Conservation (phyloP, 2,329 filamentous ascomycete genomes). For the Microdochium nivale region DNA sequence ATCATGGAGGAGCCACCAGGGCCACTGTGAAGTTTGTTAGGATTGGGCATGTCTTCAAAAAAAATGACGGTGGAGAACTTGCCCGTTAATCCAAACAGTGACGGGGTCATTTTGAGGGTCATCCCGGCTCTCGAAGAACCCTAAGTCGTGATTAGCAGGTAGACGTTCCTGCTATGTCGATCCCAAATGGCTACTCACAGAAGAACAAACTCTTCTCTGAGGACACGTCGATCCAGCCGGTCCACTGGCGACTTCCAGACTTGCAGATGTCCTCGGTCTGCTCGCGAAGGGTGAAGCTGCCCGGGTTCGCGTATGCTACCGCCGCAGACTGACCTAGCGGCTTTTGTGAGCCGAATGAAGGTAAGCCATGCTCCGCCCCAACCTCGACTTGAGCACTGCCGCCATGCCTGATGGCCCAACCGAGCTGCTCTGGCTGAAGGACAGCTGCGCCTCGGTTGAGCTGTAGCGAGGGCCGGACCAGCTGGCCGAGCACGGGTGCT, state of each 20-base stretch:
- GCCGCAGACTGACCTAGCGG: neutral
- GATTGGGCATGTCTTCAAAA: neutral
- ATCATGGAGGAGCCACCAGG: conserved; percentile 7
- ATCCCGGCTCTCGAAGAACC: conserved; percentile 7
- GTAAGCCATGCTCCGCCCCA: too few species aligned
- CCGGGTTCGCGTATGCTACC: neutral
- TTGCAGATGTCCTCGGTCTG: conserved; percentile 4
- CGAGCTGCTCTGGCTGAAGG: too few species aligned
- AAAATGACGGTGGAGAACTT: neutral
- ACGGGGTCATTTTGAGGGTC: conserved; percentile 4
- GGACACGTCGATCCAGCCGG: conserved; percentile 7
- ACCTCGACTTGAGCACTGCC: too few species aligned
- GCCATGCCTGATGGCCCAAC: too few species aligned
- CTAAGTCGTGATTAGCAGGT: neutral
- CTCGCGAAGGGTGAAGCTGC: conserved; percentile 3
- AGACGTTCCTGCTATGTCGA: too few species aligned
- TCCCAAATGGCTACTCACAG: neutral
- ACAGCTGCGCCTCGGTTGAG: too few species aligned
- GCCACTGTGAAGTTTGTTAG: conserved; percentile 7
- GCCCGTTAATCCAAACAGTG: conserved; percentile 6
- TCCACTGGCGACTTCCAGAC: conserved; percentile 8
- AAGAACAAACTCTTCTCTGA: conserved; percentile 5
- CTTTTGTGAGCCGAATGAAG: neutral
- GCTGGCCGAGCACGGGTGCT: too few species aligned
- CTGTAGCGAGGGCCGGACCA: too few species aligned